Evolutionary conservation across 306 rosid genomes (phyloP).

Genomic region (Astragalus glycyphyllos): DNA sequence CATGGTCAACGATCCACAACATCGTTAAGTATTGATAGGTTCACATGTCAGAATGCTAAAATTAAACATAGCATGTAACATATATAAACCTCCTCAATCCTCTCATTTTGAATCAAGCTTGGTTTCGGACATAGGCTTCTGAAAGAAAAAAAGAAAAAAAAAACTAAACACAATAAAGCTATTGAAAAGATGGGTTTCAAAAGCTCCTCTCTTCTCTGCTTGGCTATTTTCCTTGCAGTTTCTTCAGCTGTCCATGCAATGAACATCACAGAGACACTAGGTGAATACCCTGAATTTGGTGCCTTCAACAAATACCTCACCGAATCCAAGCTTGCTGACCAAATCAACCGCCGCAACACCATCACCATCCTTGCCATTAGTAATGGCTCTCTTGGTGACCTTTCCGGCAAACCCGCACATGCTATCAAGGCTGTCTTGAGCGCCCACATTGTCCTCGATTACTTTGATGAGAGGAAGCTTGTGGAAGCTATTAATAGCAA

Average conservation of each 20-base stretch:
- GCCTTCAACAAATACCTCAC: slow-evolving; percentile 51
- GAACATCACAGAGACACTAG: slow-evolving; percentile 55
- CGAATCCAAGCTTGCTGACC: slow-evolving; percentile 52
- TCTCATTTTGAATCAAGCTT: slow-evolving; percentile 38
- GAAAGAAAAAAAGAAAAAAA: not conserved
- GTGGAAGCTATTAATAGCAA: not conserved
- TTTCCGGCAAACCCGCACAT: slow-evolving; percentile 50
- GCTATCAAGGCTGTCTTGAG: slow-evolving; percentile 50
- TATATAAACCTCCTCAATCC: slow-evolving; percentile 9
- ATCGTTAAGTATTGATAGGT: not conserved
- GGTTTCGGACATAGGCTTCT: slow-evolving; percentile 15
- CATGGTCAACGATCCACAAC: slow-evolving; percentile 34
- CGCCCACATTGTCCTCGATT: slow-evolving; percentile 63
- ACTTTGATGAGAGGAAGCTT: slow-evolving; percentile 62
- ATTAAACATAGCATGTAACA: not conserved
- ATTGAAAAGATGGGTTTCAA: slow-evolving; percentile 47
- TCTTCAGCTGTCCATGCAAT: slow-evolving; percentile 49
- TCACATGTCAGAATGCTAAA: not conserved
- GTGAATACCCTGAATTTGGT: slow-evolving; percentile 44
- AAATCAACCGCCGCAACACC: slow-evolving; percentile 55
- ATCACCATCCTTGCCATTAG: slow-evolving; percentile 61
- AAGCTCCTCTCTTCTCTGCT: slow-evolving; percentile 44
- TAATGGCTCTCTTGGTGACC: slow-evolving; percentile 22
- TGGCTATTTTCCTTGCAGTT: slow-evolving; percentile 46
- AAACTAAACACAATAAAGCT: not conserved